Conservation (phyloP, 768 basidiomycete genomes). For the Psilocybe azurescens region DNA sequence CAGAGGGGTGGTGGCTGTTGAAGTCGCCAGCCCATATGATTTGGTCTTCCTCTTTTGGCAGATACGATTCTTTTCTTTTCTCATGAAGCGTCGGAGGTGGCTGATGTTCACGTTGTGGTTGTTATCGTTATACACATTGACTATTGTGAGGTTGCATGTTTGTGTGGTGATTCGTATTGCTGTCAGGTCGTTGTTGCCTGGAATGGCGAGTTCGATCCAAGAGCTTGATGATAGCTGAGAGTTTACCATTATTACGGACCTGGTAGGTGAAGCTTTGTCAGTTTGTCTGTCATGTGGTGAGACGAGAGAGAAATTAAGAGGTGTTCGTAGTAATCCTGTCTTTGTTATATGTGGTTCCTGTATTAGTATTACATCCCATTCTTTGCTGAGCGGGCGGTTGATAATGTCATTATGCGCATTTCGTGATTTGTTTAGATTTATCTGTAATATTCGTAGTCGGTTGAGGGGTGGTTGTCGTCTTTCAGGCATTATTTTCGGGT, state of each 20-base stretch:
- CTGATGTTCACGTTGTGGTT: too few relatives aligned
- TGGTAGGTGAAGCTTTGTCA: not conserved
- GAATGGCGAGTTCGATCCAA: slow-evolving; percentile 21
- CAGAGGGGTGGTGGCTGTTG: too few relatives aligned
- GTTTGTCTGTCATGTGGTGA: slow-evolving; percentile 17
- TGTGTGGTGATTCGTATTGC: slow-evolving; percentile 10
- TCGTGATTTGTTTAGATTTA: slow-evolving; percentile 23
- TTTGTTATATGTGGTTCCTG: slow-evolving; percentile 24
- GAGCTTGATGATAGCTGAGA: slow-evolving; percentile 13
- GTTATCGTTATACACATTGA: not conserved
- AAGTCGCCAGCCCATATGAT: too few relatives aligned
- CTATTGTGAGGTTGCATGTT: not conserved
- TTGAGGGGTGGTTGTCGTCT: not conserved
- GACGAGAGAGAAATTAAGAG: slow-evolving; percentile 21
- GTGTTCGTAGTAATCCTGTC: slow-evolving; percentile 19
- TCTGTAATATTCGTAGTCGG: slow-evolving; percentile 15
- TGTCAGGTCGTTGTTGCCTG: slow-evolving; percentile 20
- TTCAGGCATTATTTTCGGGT: too few relatives aligned
- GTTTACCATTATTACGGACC: slow-evolving; percentile 27
- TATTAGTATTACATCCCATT: slow-evolving; percentile 23
- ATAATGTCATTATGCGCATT: slow-evolving; percentile 21
- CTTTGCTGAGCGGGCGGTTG: slow-evolving; percentile 4
- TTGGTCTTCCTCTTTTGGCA: too few relatives aligned
- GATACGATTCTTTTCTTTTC: too few relatives aligned
- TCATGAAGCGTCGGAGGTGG: too few relatives aligned